These are phyloP conservation scores for Diplodia sapinea DNA, from an alignment of 2,329 filamentous ascomycete genomes.

Conservation along the genomic window DNA sequence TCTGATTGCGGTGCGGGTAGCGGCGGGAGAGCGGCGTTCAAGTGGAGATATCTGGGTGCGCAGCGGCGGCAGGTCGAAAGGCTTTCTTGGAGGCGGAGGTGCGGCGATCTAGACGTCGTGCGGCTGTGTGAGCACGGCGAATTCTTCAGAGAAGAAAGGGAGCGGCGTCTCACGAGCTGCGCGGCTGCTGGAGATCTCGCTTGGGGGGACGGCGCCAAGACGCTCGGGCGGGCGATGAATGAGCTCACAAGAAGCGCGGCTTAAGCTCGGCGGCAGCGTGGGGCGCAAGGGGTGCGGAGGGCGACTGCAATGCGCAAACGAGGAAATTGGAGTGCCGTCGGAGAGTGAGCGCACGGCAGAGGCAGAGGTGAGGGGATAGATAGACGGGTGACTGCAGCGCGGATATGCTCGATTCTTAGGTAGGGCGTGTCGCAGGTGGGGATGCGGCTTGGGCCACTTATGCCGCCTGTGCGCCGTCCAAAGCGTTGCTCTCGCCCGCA, in stretches of 20 bases:
- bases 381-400: constrained; percentile 16
- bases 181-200: constrained; percentile 30
- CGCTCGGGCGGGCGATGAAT: constrained; percentile 25
- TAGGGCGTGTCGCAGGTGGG: no score
- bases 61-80: constrained; percentile 7
- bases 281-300: constrained; percentile 18
- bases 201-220: constrained; percentile 30
- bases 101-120: constrained; percentile 25
- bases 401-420: constrained; percentile 18
- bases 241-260: constrained; percentile 22
- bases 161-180: constrained; percentile 27
- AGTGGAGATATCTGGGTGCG: constrained; percentile 14
- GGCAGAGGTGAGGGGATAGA: not conserved
- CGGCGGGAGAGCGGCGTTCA: constrained; percentile 21
- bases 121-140: constrained; percentile 24
- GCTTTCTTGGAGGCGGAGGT: not conserved
- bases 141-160: constrained; percentile 30
- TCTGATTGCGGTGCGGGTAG: constrained; percentile 24
- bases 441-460: no score
- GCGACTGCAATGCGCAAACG: constrained; percentile 1
- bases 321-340: constrained; percentile 2
- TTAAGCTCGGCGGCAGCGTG: constrained; percentile 10
- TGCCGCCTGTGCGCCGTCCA: no score
- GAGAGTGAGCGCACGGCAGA: not conserved
- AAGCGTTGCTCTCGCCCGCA: constrained; percentile 19